Conservation (phyloP, 192 early-diverging fungal genomes). For the Dissophora ornata region DNA sequence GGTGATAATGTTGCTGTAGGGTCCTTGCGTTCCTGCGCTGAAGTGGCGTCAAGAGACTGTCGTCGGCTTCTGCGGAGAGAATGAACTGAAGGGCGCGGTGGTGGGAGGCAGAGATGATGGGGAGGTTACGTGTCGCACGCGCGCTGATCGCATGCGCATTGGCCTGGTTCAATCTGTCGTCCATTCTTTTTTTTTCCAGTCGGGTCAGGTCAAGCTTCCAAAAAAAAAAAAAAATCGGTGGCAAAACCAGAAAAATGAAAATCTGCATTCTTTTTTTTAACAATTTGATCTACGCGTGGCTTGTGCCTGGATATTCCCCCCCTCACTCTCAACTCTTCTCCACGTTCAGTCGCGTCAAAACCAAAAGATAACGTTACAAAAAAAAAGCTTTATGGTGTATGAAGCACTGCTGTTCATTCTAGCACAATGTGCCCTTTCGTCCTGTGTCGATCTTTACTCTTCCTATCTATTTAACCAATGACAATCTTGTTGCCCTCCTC, state of each 20-base stretch:
- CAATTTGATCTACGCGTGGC: constrained; percentile 3
- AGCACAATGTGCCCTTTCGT: neutral
- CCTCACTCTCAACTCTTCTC: no score
- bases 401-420: neutral
- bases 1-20: constrained; percentile 32
- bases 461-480: constrained; percentile 79
- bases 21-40: constrained; percentile 40
- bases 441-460: constrained; percentile 6
- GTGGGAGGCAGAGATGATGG: constrained; percentile 37
- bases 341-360: no score
- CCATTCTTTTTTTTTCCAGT: constrained; percentile 6
- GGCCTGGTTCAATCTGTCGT: constrained; percentile 20
- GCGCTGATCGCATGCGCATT: constrained; percentile 30
- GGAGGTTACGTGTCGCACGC: constrained; percentile 10
- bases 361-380: no score
- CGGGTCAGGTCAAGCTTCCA: no score
- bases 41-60: constrained; percentile 21
- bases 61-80: constrained; percentile 39
- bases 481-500: constrained; percentile 81
- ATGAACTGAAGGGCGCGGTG: constrained; percentile 32
- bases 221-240: constrained; percentile 25
- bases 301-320: no score
- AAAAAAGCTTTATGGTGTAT: no score
- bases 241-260: no score
- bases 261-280: no score